Base-by-base conservation (phyloP, 2,329 filamentous ascomycete species). In the Raffaelea deltoideospora region DNA sequence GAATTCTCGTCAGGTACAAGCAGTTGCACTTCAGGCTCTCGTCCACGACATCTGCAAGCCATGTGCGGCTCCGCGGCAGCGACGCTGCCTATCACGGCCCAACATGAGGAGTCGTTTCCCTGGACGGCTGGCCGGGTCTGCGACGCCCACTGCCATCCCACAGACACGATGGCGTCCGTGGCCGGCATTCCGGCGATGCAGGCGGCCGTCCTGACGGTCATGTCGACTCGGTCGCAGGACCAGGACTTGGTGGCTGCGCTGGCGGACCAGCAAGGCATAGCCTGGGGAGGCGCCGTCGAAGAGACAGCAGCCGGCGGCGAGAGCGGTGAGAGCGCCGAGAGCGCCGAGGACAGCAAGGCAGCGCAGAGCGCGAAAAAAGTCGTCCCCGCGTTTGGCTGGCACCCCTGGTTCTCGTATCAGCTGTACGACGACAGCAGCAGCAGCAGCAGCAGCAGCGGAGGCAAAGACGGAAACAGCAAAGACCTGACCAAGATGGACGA, bases 111-210 rank as follows among this genome's bases (percentile, higher is more conserved):
- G 37, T 50, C 58, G 19, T 76, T 78, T 46, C 80, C 80, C 11
- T 86, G 80, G 80, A 65, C 78, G 1, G 17, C 34, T 38, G 55
- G 77, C 23, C 77, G 76, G 34, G 63, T 84, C 41, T 82, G 68
- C 51, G 83, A 90, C 52, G 80, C 83, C 18, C 83, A 90, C 60
- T 88, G 83, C 55, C 83, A 90, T 52, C 82, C 82, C 4, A 88
- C 82, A 21, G 82, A 88, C 54, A 83, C 76, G 17, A 76, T 85
- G 69, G 57, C 65, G 30, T 72, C 66, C 15, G 56, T 81, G 34
- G 46, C 61, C 10, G 55, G 53, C 11, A 75, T 88, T 29, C 59
- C 70, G 10, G 47, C 47, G 10, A 87, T 88, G 80, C 71, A 69
- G 42, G 66, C 79, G 18, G 65, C 69, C 19, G 63, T 64, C 10